Evolutionary conservation across 2,329 filamentous ascomycete species (phyloP).

Genomic region (Fusarium incarnatum): DNA sequence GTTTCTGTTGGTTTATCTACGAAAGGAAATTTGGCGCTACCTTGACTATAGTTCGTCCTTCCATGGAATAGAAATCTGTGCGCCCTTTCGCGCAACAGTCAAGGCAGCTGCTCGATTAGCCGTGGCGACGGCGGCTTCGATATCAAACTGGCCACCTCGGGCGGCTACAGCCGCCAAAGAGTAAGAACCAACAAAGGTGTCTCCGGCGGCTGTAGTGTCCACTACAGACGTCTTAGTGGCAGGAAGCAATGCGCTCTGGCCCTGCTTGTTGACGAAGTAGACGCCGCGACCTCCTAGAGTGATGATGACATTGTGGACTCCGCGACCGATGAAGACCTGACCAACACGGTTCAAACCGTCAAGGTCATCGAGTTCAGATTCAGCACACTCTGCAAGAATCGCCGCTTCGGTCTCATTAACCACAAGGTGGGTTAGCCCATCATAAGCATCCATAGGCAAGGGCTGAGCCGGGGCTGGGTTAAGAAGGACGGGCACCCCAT

Average conservation of each 20-base stretch:
- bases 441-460: slow-evolving; percentile 74
- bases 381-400: slow-evolving; percentile 70
- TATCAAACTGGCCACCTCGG: slow-evolving; percentile 57
- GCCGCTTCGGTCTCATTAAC: slow-evolving; percentile 92
- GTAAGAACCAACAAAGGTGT: slow-evolving; percentile 93
- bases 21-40: slow-evolving; percentile 17
- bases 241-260: slow-evolving; percentile 61
- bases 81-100: slow-evolving; percentile 57
- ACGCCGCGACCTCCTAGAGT: slow-evolving; percentile 87
- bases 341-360: slow-evolving; percentile 62
- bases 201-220: slow-evolving; percentile 93
- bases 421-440: slow-evolving; percentile 79
- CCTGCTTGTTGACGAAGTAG: slow-evolving; percentile 66
- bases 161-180: slow-evolving; percentile 75
- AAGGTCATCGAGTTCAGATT: slow-evolving; percentile 61
- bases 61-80: slow-evolving; percentile 59
- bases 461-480: slow-evolving; percentile 85
- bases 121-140: slow-evolving; percentile 67
- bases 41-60: slow-evolving; percentile 55
- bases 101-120: slow-evolving; percentile 61
- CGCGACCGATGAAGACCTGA: slow-evolving; percentile 71
- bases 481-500: slow-evolving; percentile 74
- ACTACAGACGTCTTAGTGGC: slow-evolving; percentile 81
- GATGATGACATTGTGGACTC: slow-evolving; percentile 82
- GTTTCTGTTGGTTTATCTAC: slow-evolving; percentile 36